Evolutionary conservation across 225 moss, liverwort and hornwort genomes (phyloP), one percentile per base, ranked within the genome.

Genomic region (Thuidium tamariscinum): DNA sequence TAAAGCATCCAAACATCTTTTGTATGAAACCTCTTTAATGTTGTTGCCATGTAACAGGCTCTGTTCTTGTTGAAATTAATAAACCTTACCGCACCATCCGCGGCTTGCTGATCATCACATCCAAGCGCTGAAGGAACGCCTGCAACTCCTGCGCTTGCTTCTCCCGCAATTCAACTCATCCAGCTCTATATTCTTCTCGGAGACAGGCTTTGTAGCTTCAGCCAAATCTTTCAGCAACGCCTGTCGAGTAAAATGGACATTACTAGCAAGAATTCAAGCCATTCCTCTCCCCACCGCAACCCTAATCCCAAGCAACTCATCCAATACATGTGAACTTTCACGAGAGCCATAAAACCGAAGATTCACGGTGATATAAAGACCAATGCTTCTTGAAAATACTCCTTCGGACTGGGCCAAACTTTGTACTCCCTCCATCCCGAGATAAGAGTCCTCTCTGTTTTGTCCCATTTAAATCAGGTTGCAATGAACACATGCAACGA

Each of bases 181-280:
- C 68, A 96, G 86, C 84, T 97, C 95, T 88, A 86, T 90, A 81
- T 91, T 92, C 81, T 94, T 96, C 65, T 87, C 94, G 10, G 90
- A 92, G 75, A 97, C 96, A 21, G 92, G 91, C 87, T 93, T 90
- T 25, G 95, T 81, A 44, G 97, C 97, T 42, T 91, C 92, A 77
- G 96, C 92, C 82, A 96, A 94, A 49, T 97, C 96, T 71, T 93
- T 86, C 73, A 97, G n/a, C 85, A 96, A 79, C 23, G 91, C 93
- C 89, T 94, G 88, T 62, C 69, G 25, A 83, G 73, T 51, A 82
- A 81, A 84, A 74, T 20, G 49, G 63, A 74, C 51, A 62, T 74
- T 62, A 74, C 32, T 41, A 27, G 39, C 61, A 61, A 70, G 56
- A 73, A 77, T 46, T 78, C 4, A 46, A 82, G 34, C 8, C 46